Percentiles rank a stretch among this genome's conserved stretches.
Conservation (phyloP, 495 filamentous ascomycete species). For the Penicillium argentinense region DNA sequence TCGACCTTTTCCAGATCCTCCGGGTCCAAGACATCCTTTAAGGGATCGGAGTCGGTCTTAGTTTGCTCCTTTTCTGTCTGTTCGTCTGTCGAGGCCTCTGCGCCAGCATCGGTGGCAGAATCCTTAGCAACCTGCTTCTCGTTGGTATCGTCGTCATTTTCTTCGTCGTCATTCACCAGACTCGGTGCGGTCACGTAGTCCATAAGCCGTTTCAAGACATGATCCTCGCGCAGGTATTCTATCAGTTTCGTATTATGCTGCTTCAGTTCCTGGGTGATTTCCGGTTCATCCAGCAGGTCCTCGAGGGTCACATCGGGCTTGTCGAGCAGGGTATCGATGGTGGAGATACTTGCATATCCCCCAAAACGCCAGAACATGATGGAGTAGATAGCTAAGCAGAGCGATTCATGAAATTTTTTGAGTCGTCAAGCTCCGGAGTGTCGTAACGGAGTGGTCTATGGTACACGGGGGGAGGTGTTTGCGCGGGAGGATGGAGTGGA, state of each 20-base stretch:
- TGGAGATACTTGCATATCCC: constrained; percentile 95
- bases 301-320: constrained; percentile 93
- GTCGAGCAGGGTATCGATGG: constrained; percentile 93
- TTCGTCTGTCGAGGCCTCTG: constrained; percentile 19
- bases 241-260: constrained; percentile 97
- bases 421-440: constrained; percentile 26
- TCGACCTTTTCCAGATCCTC: constrained; percentile 74
- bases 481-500: constrained; percentile 5
- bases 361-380: constrained; percentile 99
- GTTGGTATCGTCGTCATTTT: constrained; percentile 49
- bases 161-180: constrained; percentile 62
- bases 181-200: constrained; percentile 86
- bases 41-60: constrained; percentile 44
- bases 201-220: constrained; percentile 82
- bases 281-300: constrained; percentile 92
- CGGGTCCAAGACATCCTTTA: constrained; percentile 46
- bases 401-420: constrained; percentile 43
- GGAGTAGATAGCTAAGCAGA: constrained; percentile 46
- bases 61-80: constrained; percentile 9
- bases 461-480: constrained; percentile 22
- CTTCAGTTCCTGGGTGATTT: constrained; percentile 95
- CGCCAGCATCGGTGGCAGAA: constrained; percentile 39
- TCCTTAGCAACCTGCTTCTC: constrained; percentile 27
- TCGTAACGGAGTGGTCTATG: constrained; percentile 33
- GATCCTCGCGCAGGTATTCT: constrained; percentile 87